A percentile compares a stretch with the other conserved stretches of the same genome.
Evolutionary conservation across 306 rosid species (phyloP).

Genomic region (Acacia crassicarpa): DNA sequence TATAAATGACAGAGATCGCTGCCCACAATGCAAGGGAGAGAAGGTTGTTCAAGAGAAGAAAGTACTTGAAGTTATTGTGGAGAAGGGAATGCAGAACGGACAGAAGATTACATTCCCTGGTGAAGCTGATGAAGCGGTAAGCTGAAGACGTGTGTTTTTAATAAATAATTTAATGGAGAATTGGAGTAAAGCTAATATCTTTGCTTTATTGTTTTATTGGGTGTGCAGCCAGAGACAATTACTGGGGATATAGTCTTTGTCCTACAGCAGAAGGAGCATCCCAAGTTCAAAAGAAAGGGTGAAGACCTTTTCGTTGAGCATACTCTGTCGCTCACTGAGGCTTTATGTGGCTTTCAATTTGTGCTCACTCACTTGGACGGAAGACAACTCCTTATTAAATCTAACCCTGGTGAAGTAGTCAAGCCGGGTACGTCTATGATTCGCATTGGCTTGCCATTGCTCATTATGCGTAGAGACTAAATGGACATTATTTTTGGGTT

Average conservation of each 20-base stretch:
- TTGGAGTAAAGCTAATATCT: background rate
- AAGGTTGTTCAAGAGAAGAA: slow-evolving; percentile 95
- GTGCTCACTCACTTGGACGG: slow-evolving; percentile 78
- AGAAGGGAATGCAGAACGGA: slow-evolving; percentile 94
- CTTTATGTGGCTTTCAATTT: slow-evolving; percentile 93
- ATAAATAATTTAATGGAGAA: background rate
- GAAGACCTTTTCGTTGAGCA: slow-evolving; percentile 87
- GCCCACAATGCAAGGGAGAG: slow-evolving; percentile 86
- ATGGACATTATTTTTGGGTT: background rate
- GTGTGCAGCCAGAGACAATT: slow-evolving; percentile 80
- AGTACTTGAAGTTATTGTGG: slow-evolving; percentile 85
- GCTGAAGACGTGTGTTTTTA: background rate
- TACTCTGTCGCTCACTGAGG: slow-evolving; percentile 74
- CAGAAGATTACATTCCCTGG: slow-evolving; percentile 93
- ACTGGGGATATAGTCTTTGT: slow-evolving; percentile 97
- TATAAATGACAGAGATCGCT: slow-evolving; percentile 85
- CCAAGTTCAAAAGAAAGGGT: slow-evolving; percentile 78
- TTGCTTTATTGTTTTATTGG: background rate
- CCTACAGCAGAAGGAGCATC: slow-evolving; percentile 92
- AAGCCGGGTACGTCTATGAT: slow-evolving; percentile 71
- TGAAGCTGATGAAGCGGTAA: slow-evolving; percentile 97
- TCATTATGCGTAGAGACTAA: background rate
- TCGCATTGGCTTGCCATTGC: background rate
- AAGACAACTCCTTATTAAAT: slow-evolving; percentile 87
- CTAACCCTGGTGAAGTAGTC: slow-evolving; percentile 87